Percentiles rank a stretch among this genome's conserved stretches.
Evolutionary conservation across 805 yeast species (phyloP).

Genomic region (Metschnikowia anglica): DNA sequence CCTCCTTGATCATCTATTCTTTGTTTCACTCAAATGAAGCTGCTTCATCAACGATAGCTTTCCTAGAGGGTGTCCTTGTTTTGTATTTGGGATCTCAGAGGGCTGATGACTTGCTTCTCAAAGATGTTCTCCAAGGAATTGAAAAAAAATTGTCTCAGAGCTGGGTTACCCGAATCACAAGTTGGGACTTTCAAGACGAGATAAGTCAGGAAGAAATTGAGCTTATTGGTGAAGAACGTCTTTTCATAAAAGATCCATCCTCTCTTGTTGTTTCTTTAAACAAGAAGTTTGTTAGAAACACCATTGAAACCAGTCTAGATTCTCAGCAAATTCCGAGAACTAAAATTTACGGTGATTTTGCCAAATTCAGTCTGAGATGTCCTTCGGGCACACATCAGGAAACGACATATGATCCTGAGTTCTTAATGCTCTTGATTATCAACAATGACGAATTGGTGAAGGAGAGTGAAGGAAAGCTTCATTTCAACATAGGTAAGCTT

Average conservation of each 20-base stretch:
- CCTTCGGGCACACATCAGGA: constrained; percentile 21
- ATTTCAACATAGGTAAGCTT: constrained; percentile 54
- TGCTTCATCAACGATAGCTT: constrained; percentile 44
- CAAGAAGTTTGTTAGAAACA: constrained; percentile 48
- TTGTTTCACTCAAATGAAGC: constrained; percentile 50
- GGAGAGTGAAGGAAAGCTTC: constrained; percentile 23
- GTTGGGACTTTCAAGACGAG: constrained; percentile 63
- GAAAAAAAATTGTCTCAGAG: constrained; percentile 55
- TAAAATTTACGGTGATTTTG: constrained; percentile 6
- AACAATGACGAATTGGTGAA: constrained; percentile 64
- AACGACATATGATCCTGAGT: constrained; percentile 65
- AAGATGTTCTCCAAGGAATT: constrained; percentile 51
- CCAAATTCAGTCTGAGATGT: constrained; percentile 6
- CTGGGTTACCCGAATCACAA: constrained; percentile 63
- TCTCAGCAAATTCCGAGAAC: constrained; percentile 2
- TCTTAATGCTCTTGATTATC: constrained; percentile 57
- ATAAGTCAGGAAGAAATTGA: constrained; percentile 43
- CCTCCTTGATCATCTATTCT: constrained; percentile 46
- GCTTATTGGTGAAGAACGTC: constrained; percentile 46
- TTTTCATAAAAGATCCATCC: constrained; percentile 45
- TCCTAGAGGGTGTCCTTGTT: constrained; percentile 50
- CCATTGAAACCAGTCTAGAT: constrained; percentile 35
- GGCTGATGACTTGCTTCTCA: constrained; percentile 61
- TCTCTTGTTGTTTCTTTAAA: constrained; percentile 53
- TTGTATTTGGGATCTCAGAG: constrained; percentile 62